These are phyloP conservation scores for Paratinospora sagittata DNA, from an alignment of 164 flowering plant genomes.

Conservation along the genomic window DNA sequence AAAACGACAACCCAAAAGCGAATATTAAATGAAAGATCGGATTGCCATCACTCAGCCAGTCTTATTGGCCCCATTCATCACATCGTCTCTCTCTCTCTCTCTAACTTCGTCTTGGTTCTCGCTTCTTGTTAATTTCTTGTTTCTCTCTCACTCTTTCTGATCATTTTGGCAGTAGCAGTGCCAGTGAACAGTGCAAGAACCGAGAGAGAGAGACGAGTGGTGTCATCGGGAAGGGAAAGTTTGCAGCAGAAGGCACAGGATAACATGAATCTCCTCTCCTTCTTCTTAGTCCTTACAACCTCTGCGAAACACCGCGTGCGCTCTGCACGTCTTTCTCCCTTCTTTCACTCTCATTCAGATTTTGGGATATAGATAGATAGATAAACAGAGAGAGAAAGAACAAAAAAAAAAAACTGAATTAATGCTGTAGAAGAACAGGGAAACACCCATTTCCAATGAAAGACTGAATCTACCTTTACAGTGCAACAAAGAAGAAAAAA, in stretches of 20 bases:
- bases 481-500: conserved; percentile 5
- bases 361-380: not conserved
- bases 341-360: too few relatives aligned
- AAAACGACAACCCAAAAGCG: conserved; percentile 19
- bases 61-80: not conserved
- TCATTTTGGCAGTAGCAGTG: conserved; percentile 47
- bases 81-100: conserved; percentile 1
- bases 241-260: conserved; percentile 1
- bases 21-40: conserved; percentile 36
- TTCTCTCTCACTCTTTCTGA: conserved; percentile 18
- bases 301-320: conserved; percentile 27
- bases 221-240: conserved; percentile 82
- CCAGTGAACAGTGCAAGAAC: conserved; percentile 58
- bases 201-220: conserved; percentile 20
- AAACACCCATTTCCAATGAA: conserved; percentile 32
- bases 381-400: conserved; percentile 5
- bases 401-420: conserved; percentile 3
- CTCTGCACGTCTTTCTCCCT: conserved; percentile 18
- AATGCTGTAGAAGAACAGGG: conserved; percentile 4
- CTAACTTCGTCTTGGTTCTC: not conserved
- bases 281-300: conserved; percentile 3
- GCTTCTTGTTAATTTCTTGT: not conserved
- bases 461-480: conserved; percentile 19
- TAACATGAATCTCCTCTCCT: conserved; percentile 5
- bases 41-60: conserved; percentile 11